phyloP scores from a whole-genome alignment of 768 basidiomycete genomes.

The Calvatia gigantea region DNA sequence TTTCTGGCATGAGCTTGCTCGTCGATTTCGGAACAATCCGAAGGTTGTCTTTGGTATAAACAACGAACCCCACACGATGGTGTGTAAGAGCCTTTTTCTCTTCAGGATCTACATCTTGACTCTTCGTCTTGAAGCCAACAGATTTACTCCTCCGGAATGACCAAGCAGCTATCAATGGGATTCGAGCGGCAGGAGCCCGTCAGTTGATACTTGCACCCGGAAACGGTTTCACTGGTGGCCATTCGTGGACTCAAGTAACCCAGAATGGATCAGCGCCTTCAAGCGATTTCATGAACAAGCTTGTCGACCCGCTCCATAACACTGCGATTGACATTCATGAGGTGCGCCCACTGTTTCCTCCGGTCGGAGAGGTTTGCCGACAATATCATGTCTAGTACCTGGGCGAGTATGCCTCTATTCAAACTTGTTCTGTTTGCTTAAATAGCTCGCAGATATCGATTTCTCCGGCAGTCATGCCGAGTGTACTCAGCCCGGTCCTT shows the following conservation, averaged over 20 bases:
- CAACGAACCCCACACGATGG: constrained; percentile 47
- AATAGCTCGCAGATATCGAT: constrained; percentile 30
- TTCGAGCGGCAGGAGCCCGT: constrained; percentile 33
- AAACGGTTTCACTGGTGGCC: constrained; percentile 44
- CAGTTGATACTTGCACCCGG: constrained; percentile 46
- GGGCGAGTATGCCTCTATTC: neutral
- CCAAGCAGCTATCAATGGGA: constrained; percentile 42
- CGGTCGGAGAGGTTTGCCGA: neutral
- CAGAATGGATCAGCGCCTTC: constrained; percentile 33
- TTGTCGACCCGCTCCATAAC: constrained; percentile 37
- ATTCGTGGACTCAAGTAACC: constrained; percentile 38
- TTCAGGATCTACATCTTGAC: neutral
- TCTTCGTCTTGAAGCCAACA: constrained; percentile 26
- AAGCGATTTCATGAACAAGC: constrained; percentile 37
- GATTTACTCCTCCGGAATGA: constrained; percentile 38
- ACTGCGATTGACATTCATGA: constrained; percentile 46
- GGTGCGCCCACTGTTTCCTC: constrained; percentile 19
- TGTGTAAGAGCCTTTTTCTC: constrained; percentile 9
- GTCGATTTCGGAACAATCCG: constrained; percentile 35
- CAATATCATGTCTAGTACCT: constrained; percentile 9
- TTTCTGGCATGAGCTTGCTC: constrained; percentile 41
- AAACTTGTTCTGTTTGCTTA: neutral
- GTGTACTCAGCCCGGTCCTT: constrained; percentile 42
- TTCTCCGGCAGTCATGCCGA: constrained; percentile 39
- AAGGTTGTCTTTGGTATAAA: constrained; percentile 45